Evolutionary conservation across 1,284 basidiomycete genomes (phyloP), one percentile per base, ranked within the genome.

Genomic region (Ceratobasidium sp.): DNA sequence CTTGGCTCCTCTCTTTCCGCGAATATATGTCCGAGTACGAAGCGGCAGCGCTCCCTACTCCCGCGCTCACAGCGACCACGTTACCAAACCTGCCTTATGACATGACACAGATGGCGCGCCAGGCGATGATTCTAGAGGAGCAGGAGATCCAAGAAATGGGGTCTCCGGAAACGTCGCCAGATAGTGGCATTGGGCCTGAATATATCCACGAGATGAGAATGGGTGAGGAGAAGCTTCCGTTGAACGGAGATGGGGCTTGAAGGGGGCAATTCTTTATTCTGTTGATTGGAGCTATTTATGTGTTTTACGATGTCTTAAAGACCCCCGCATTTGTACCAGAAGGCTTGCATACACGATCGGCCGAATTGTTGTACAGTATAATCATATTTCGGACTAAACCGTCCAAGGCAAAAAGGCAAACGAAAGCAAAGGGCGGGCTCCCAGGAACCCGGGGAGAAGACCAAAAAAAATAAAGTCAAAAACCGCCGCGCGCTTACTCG

Each of bases 1-100:
- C 90, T 19, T 99, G 98, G 98, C 94, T 99, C 84, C 83, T 91
- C 53, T 89, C 91, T 69, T 90, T 94, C 82, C 87, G 89, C 74
- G 90, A 90, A 79, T 87, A 88, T 19, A 83, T 93, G 61, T 81
- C 86, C 71, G 87, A 84, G 74, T 92, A 89, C 78, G 89, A 92
- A 77, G 89, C 68, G 19, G 59, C 43, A 24, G 53, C 64, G 16
- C 63, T 63, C 43, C 76, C 29, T 31, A 71, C 46, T 64, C 74
- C 59, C 48, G 56, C 37, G 62, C 76, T 65, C 34, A 63, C 68
- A n/a, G 54, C 68, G 2, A 71, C 68, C 16, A 58, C 66, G 4
- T 46, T 71, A 41, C 68, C 68, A 13, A 71, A 87, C 31, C 84
- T 85, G 37, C 82, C 80, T 49, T 89, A 83, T 77, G 86, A 87